Percentiles rank a stretch among this genome's conserved stretches.
Evolutionary conservation across 345 rosid genomes (phyloP).

Genomic region (Sonneratia alba): DNA sequence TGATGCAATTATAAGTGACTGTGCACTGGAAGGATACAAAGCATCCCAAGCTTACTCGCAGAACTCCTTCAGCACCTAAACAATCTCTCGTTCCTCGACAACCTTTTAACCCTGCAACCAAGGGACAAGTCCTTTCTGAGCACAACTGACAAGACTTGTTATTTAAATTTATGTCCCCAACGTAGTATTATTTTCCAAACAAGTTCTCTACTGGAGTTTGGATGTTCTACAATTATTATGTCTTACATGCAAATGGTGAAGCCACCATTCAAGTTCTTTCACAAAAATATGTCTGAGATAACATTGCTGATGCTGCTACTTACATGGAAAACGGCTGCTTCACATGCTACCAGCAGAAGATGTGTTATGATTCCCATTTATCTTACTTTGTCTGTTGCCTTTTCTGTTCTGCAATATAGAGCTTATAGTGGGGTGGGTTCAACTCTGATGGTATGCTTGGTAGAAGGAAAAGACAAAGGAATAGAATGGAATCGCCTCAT

Average conservation of each 20-base stretch:
- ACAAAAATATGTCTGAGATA: not conserved
- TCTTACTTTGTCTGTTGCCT: no score
- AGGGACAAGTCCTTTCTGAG: not conserved
- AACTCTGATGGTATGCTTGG: not conserved
- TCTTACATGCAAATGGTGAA: not conserved
- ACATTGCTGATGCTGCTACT: not conserved
- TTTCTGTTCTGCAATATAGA: no score
- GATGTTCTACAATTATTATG: not conserved
- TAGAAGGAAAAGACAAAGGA: not conserved
- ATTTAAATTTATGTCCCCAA: not conserved
- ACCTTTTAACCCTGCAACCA: conserved; percentile 46
- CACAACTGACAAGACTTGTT: not conserved
- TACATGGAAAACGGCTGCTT: no score
- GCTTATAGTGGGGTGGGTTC: not conserved
- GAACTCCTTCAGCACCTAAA: conserved; percentile 84
- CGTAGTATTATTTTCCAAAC: not conserved
- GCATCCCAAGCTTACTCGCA: conserved; percentile 95
- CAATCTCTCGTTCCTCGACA: conserved; percentile 73
- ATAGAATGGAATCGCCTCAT: no score
- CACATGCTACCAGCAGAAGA: no score
- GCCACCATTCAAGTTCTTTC: not conserved
- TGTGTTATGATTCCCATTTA: no score
- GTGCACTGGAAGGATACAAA: conserved; percentile 62
- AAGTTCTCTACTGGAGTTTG: no score
- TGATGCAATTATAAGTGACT: not conserved